phyloP scores from a whole-genome alignment of 768 basidiomycete species.

The Boletus speciosus region DNA sequence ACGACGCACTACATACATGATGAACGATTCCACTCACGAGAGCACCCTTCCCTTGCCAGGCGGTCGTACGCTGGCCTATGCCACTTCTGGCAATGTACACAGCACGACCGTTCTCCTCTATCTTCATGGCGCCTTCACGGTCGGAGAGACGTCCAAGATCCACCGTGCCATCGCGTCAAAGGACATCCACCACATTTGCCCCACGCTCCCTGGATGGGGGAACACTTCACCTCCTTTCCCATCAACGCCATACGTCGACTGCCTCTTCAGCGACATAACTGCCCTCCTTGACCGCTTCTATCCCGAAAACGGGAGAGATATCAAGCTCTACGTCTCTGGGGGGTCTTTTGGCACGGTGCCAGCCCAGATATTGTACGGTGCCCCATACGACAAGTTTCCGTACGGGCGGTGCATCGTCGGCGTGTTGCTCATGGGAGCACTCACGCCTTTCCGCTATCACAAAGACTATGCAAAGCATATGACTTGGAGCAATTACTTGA shows the following conservation, averaged over 20 bases:
- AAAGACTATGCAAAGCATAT: constrained; percentile 43
- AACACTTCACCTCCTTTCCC: constrained; percentile 42
- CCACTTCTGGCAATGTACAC: constrained; percentile 47
- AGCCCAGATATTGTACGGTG: constrained; percentile 56
- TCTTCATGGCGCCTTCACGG: constrained; percentile 52
- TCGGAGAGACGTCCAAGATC: constrained; percentile 41
- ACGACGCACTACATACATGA: neutral
- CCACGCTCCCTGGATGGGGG: constrained; percentile 60
- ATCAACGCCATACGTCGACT: constrained; percentile 36
- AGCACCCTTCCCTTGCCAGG: constrained; percentile 24
- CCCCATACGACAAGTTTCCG: constrained; percentile 49
- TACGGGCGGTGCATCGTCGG: constrained; percentile 44
- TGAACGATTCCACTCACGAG: constrained; percentile 10
- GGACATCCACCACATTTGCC: constrained; percentile 44
- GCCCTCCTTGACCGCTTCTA: constrained; percentile 50
- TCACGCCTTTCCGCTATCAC: constrained; percentile 47
- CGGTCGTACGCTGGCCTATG: constrained; percentile 52
- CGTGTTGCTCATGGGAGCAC: constrained; percentile 44
- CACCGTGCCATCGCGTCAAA: constrained; percentile 37
- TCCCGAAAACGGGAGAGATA: constrained; percentile 33
- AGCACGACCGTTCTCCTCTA: constrained; percentile 49
- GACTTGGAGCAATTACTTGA: constrained; percentile 46
- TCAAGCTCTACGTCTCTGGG: constrained; percentile 49
- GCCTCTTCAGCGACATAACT: constrained; percentile 43
- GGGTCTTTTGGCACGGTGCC: constrained; percentile 53